Evolutionary conservation across 352 stramenopile genomes (phyloP).

Genomic region (Globisporangium barbulae): DNA sequence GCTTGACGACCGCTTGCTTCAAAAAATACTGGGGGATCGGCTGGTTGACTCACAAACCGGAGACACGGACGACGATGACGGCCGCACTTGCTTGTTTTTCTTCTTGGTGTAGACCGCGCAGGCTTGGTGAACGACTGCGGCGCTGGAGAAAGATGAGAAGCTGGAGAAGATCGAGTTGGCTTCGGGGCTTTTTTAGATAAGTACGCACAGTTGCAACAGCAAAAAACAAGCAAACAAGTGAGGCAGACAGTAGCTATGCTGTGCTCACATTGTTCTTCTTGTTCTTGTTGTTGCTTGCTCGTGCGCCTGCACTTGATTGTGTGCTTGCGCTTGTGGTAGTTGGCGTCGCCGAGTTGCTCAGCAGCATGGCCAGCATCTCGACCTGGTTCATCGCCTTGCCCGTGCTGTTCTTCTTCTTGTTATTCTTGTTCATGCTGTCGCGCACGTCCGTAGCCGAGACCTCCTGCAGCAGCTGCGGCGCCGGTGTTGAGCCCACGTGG

Average conservation of each 20-base stretch:
- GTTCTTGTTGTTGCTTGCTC: background rate
- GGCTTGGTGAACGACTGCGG: no score
- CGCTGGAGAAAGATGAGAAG: background rate
- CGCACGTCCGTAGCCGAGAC: conserved; percentile 19
- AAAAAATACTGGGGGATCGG: conserved; percentile 1
- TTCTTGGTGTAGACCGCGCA: background rate
- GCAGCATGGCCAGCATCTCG: conserved; percentile 39
- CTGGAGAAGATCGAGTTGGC: background rate
- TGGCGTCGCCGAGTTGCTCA: conserved; percentile 28
- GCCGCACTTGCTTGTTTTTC: background rate
- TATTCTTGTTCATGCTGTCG: conserved; percentile 29
- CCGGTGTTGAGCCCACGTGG: conserved; percentile 26
- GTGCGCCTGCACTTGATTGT: conserved; percentile 4
- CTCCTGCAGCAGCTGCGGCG: conserved; percentile 18
- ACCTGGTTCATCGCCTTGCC: conserved; percentile 27
- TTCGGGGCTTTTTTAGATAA: conserved; percentile 6
- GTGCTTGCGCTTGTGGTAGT: conserved; percentile 2
- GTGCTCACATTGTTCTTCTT: conserved; percentile 8
- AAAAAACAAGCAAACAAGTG: background rate
- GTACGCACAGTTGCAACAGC: conserved; percentile 1
- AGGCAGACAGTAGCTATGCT: background rate
- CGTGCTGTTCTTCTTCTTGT: conserved; percentile 28
- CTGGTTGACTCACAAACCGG: background rate
- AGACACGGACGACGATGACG: background rate
- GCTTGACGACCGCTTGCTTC: background rate